phyloP scores from a whole-genome alignment of 192 early-diverging fungal genomes.

The Mortierella alpina region DNA sequence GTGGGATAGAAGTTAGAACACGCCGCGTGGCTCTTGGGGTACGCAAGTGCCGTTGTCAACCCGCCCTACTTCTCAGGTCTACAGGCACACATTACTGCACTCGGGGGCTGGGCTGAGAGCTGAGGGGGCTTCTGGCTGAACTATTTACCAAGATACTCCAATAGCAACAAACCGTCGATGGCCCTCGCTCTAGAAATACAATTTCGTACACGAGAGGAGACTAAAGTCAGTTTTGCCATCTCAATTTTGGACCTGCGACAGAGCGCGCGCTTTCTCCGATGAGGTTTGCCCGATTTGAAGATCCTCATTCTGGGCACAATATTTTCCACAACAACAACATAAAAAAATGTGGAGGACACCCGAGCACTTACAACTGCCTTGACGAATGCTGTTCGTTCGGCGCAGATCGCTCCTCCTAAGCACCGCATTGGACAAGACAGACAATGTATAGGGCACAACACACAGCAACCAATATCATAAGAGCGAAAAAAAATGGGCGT shows the following conservation, averaged over 20 bases:
- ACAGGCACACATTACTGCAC: too few species aligned
- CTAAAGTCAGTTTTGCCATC: too few species aligned
- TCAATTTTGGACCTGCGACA: too few species aligned
- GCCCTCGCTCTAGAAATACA: slow-evolving; percentile 67
- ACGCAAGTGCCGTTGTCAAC: not conserved
- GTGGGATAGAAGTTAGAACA: not conserved
- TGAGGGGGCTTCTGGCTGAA: not conserved
- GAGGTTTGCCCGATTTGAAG: too few species aligned
- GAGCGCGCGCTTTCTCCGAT: too few species aligned
- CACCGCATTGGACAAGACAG: slow-evolving; percentile 18
- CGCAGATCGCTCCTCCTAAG: slow-evolving; percentile 82
- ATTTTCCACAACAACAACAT: not conserved
- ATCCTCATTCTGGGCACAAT: too few species aligned
- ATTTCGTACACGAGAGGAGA: too few species aligned
- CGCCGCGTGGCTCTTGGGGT: slow-evolving; percentile 32
- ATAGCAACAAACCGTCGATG: slow-evolving; percentile 78
- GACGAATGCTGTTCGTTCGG: slow-evolving; percentile 89
- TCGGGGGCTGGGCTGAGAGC: too few species aligned
- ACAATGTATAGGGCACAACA: not conserved
- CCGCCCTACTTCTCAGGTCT: too few species aligned
- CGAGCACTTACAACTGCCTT: slow-evolving; percentile 81
- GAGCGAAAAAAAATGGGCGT: not conserved
- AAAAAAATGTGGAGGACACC: not conserved
- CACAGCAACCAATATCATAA: not conserved
- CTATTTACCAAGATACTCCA: slow-evolving; percentile 77